Percentiles rank a stretch among this genome's conserved stretches.
Conservation (phyloP, 352 stramenopile genomes). For the Peronospora farinosa region DNA sequence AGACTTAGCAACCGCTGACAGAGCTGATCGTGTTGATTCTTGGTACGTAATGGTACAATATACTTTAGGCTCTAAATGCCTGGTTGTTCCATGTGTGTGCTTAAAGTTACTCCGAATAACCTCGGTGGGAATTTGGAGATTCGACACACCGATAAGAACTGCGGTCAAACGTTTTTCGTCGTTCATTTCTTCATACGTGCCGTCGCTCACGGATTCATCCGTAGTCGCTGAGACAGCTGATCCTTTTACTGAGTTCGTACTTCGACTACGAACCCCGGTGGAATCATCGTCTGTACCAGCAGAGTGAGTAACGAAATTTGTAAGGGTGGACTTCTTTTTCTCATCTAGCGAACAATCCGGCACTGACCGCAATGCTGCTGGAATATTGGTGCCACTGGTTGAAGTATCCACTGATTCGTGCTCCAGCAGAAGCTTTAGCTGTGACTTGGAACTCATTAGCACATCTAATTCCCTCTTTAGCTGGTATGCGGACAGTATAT, state of each 20-base stretch:
- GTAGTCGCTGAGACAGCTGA: constrained; percentile 51
- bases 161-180: constrained; percentile 68
- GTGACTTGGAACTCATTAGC: constrained; percentile 57
- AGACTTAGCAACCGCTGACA: constrained; percentile 56
- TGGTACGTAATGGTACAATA: constrained; percentile 81
- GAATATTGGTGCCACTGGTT: constrained; percentile 38
- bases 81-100: constrained; percentile 22
- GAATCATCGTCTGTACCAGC: constrained; percentile 16
- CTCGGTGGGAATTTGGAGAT: constrained; percentile 46
- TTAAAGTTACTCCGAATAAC: constrained; percentile 38
- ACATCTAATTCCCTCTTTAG: constrained; percentile 50
- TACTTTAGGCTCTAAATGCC: constrained; percentile 49
- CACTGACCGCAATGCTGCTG: constrained; percentile 16
- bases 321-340: constrained; percentile 29
- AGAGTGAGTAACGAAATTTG: constrained; percentile 16
- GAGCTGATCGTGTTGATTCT: constrained; percentile 65
- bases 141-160: constrained; percentile 70
- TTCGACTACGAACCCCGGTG: constrained; percentile 12
- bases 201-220: constrained; percentile 60
- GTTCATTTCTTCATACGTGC: constrained; percentile 48
- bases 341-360: constrained; percentile 19
- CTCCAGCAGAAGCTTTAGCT: constrained; percentile 63
- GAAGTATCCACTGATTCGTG: constrained; percentile 67
- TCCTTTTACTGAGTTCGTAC: constrained; percentile 20
- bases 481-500: constrained; percentile 34